phyloP scores from a whole-genome alignment of 2,329 filamentous ascomycete species.

The Triangularia setosa region DNA sequence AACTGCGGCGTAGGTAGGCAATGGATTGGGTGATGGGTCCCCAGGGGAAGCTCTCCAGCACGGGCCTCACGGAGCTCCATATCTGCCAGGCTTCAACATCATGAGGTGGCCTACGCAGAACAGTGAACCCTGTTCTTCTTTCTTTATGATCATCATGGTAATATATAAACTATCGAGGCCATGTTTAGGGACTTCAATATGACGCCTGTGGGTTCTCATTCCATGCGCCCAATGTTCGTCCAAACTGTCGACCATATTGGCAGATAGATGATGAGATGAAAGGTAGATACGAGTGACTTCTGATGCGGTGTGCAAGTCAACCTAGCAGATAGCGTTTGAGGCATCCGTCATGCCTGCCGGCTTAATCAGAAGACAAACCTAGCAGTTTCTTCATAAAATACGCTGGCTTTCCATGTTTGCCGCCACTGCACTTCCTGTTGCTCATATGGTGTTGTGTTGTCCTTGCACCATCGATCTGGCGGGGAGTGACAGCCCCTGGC shows the following conservation, averaged over 20 bases:
- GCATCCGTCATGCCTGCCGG: not conserved
- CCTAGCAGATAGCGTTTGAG: not conserved
- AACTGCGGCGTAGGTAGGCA: not conserved
- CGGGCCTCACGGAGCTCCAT: conserved; percentile 6
- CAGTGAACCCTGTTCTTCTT: not conserved
- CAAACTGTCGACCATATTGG: not conserved
- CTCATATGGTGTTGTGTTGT: not conserved
- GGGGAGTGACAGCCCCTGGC: not conserved
- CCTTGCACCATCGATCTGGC: not conserved
- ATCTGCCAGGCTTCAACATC: not conserved
- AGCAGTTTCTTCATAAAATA: not conserved
- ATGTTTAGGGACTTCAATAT: not conserved
- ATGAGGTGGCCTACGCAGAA: conserved; percentile 1
- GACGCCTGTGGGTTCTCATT: not conserved
- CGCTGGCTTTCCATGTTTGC: not conserved
- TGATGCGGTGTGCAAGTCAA: not conserved
- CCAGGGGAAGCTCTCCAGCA: conserved; percentile 1
- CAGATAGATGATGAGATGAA: too few relatives aligned
- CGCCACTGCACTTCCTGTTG: not conserved
- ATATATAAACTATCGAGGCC: not conserved
- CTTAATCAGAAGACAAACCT: too few relatives aligned
- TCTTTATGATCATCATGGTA: not conserved
- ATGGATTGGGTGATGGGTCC: not conserved
- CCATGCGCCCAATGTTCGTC: not conserved
- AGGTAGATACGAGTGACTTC: not conserved